Base-by-base conservation (phyloP, 2,329 filamentous ascomycete genomes). In the Aureobasidium leucospermi region DNA sequence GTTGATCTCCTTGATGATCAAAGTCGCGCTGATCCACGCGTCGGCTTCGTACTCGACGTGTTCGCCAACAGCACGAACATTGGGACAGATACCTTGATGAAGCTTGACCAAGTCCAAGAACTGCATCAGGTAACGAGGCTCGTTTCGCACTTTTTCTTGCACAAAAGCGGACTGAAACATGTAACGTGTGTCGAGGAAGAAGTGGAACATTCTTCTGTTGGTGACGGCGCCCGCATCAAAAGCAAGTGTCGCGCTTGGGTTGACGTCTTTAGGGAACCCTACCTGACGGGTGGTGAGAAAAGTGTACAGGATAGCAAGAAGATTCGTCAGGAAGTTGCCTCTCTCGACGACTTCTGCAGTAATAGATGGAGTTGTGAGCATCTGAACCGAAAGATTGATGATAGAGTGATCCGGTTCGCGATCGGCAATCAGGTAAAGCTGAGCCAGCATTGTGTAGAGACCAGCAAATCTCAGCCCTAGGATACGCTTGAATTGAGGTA, bases 41-140 rank as follows among this genome's bases (percentile, higher is more conserved):
- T 99, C 95, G 1, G 92, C 95, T 74, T 99, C 94, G 69, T 97
- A 99, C 72, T 99, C 95, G 34, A 99, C 89, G 71, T 99, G 94
- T 69, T 97, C 94, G 15, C 92, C 91, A 23, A 96, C 84, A 2
- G 93, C 94, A 63, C 95, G 84, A 47, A 92, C 81, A 67, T 97
- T 99, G 1, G 94, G 94, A 67, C 93, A 96, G 59, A 99, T 96
- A 31, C 94, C 93, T 75, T 99, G 95, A 65, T 96, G 92, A 47
- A 99, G 81, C 73, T 96, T 96, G 64, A 96, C 90, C 15, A 99
- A 79, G 70, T 99, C 95, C 46, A 99, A 78, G 73, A 97, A 99
- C 69, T 99, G 95, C 71, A 95, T 80, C 59, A 96, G 81, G 68
- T 99, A 99, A 61, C 91, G 84, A 57, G 88, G 85, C 71, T 97